Evolutionary conservation across 768 basidiomycete species (phyloP), one percentile per base, ranked within the genome.

Genomic region (Exsudoporus frostii): DNA sequence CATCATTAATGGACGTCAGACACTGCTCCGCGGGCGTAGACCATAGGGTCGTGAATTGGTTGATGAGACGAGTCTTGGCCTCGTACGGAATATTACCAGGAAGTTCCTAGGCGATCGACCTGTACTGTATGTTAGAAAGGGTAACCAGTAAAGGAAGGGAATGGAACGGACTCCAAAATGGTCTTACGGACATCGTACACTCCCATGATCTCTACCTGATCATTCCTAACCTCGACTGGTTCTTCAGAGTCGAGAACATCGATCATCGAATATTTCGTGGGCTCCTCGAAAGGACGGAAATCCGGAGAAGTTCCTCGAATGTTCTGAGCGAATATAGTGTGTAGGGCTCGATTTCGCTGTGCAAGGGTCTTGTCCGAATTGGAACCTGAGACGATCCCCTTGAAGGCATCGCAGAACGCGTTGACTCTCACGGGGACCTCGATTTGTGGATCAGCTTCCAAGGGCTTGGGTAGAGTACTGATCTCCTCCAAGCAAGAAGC

Each of bases 381-480:
- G 4, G 55, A 51, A 2, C 76, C 79, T 6, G 64, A 58, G 20
- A 76, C 71, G 1, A 53, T 56, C 2, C 59, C 56, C 19, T 59
- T 66, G 40, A 78, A 68, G 2, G 67, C 74, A n/a, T 67, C 59
- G 50, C 75, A 80, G 54, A 86, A 85, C 0, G 58, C 59, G 0
- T 67, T 76, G 37, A 84, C 67, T 9, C 73, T 72, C 4, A 63
- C 59, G 3, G 79, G 67, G 1, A 85, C 69, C 56, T 82, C 79
- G 2, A 75, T 72, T 3, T 74, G 65, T 0, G 81, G 75, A 29
- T 82, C 74, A 8, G 54, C 57, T 2, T 63, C 65, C 11, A 74
- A 59, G 0, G 66, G 66, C 0, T 64, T 57, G 0, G 85, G 84
- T 5, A 85, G 73, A 15, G 51, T 38, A 0, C 55, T 54, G 5